A percentile compares a stretch with the other conserved stretches of the same genome.
phyloP scores from a whole-genome alignment of 1,284 basidiomycete genomes.

The Apiotrichum sp. region DNA sequence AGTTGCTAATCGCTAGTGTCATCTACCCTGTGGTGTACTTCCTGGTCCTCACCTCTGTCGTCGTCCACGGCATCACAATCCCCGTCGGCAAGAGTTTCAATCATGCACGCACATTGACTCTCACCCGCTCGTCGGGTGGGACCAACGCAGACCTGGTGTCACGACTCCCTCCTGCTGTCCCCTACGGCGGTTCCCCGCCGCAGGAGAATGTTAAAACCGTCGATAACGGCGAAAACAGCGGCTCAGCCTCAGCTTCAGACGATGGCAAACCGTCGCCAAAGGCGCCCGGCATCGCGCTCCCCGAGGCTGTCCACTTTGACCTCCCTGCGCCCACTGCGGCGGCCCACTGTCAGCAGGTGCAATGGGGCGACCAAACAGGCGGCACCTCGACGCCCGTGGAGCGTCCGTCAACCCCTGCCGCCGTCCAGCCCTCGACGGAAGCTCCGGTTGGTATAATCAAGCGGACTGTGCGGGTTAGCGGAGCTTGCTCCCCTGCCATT shows the following conservation, averaged over 20 bases:
- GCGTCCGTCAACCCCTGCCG: neutral
- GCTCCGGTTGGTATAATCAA: neutral
- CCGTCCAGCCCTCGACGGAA: neutral
- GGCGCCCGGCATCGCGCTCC: neutral
- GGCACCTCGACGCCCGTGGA: neutral
- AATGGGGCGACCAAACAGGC: neutral
- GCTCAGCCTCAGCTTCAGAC: no score
- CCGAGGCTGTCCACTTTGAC: neutral
- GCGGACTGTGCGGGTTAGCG: neutral
- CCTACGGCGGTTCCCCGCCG: neutral
- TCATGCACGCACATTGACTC: slow-evolving; percentile 5
- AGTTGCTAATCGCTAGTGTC: slow-evolving; percentile 17
- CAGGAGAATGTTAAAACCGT: no score
- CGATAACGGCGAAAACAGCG: no score
- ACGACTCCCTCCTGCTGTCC: slow-evolving; percentile 11
- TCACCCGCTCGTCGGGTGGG: slow-evolving; percentile 2
- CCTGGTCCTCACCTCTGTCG: slow-evolving; percentile 50
- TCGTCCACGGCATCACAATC: slow-evolving; percentile 50
- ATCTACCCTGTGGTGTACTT: slow-evolving; percentile 52
- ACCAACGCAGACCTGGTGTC: slow-evolving; percentile 5
- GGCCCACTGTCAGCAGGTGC: neutral
- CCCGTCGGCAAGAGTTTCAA: slow-evolving; percentile 34
- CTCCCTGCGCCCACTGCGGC: neutral
- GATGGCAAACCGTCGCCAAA: neutral
- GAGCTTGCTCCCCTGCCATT: no score